These are phyloP conservation scores for Bisporella sp. DNA, from an alignment of 2,329 filamentous ascomycete genomes.

Conservation along the genomic window DNA sequence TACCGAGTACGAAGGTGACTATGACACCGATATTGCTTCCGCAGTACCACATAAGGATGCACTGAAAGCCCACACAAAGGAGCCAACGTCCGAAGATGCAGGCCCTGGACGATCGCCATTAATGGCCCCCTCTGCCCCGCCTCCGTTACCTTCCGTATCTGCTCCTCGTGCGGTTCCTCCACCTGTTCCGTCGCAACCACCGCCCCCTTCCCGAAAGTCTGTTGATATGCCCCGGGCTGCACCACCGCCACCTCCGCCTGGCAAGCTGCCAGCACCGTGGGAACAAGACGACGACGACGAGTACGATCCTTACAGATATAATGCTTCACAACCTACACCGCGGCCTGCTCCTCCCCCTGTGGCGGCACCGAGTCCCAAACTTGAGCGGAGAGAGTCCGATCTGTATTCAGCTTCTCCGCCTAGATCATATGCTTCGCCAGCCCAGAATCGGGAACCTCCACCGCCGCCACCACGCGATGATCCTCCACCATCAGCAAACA, in stretches of 20 bases:
- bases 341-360: constrained; percentile 18
- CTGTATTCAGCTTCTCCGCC: constrained; percentile 28
- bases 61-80: constrained; percentile 71
- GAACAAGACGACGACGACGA: constrained; percentile 59
- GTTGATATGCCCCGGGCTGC: constrained; percentile 63
- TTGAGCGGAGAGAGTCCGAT: constrained; percentile 23
- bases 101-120: constrained; percentile 43
- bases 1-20: constrained; percentile 95
- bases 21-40: constrained; percentile 95
- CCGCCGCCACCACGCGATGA: constrained; percentile 40
- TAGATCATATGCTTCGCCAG: constrained; percentile 22
- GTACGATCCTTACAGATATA: constrained; percentile 61
- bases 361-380: constrained; percentile 13
- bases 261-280: constrained; percentile 32
- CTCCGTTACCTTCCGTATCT: constrained; percentile 43
- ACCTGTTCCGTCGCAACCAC: constrained; percentile 56
- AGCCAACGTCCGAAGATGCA: constrained; percentile 68
- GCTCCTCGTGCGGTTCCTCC: constrained; percentile 57
- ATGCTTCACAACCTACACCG: constrained; percentile 8
- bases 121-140: constrained; percentile 36
- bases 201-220: constrained; percentile 48
- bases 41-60: constrained; percentile 91
- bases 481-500: constrained; percentile 20
- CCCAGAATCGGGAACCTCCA: constrained; percentile 30
- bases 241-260: constrained; percentile 46